These are phyloP conservation scores for Aspergillus latus DNA, from an alignment of 2,329 filamentous ascomycete species.

Conservation along the genomic window DNA sequence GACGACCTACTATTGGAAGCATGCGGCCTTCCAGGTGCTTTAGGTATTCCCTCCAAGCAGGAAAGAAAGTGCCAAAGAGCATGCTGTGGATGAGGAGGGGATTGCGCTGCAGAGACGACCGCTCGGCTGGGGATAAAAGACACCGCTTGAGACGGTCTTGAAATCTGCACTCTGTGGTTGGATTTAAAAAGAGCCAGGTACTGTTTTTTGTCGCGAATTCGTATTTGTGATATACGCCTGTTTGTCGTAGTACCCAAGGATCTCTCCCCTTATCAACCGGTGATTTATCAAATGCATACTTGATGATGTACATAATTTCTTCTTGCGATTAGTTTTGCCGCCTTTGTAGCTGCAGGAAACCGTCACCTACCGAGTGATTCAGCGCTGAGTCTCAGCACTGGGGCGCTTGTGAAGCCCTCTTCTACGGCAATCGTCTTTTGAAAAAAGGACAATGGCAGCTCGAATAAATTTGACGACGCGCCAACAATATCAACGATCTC, in stretches of 20 bases:
- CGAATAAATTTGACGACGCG: constrained; percentile 22
- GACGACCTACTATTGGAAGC: constrained; percentile 22
- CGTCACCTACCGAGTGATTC: constrained; percentile 20
- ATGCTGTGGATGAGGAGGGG: constrained; percentile 30
- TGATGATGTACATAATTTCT: constrained; percentile 31
- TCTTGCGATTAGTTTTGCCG: neutral
- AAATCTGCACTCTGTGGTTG: constrained; percentile 18
- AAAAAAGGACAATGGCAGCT: constrained; percentile 27
- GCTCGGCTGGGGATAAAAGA: constrained; percentile 11
- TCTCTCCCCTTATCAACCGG: constrained; percentile 18
- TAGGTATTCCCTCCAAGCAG: constrained; percentile 33
- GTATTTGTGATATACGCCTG: constrained; percentile 33
- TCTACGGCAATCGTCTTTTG: constrained; percentile 26
- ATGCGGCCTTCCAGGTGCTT: constrained; percentile 25
- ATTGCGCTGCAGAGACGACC: constrained; percentile 13
- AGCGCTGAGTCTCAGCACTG: constrained; percentile 12
- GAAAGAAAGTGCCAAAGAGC: constrained; percentile 30
- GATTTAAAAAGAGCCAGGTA: constrained; percentile 30
- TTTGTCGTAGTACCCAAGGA: constrained; percentile 33
- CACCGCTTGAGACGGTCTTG: constrained; percentile 18
- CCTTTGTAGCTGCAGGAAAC: neutral
- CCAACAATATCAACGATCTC: constrained; percentile 19
- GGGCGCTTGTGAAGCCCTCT: constrained; percentile 26
- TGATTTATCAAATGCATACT: constrained; percentile 30
- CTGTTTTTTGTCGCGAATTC: constrained; percentile 23